Percentiles rank a stretch among this genome's conserved stretches.
Evolutionary conservation across 1,139 yeast species (phyloP).

Genomic region (Entelexis paramagnoliae): DNA sequence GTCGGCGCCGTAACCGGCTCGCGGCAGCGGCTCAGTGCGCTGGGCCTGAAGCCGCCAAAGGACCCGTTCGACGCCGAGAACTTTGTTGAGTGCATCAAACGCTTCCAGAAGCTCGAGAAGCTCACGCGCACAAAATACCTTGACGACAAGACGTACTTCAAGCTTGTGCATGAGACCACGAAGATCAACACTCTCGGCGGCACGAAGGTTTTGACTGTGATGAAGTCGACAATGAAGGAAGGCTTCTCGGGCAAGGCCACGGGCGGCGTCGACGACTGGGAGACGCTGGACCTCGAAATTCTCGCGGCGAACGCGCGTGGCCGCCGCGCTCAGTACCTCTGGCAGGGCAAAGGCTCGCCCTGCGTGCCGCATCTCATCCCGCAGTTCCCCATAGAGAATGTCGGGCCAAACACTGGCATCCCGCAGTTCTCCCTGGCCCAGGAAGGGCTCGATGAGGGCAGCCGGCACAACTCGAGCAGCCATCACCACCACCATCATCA

Average conservation of each 20-base stretch:
- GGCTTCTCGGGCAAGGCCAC: slow-evolving; percentile 36
- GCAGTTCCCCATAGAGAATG: not conserved
- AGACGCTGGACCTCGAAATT: slow-evolving; percentile 43
- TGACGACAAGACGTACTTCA: slow-evolving; percentile 53
- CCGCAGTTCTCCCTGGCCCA: slow-evolving; percentile 15
- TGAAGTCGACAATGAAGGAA: slow-evolving; percentile 68
- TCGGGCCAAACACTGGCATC: slow-evolving; percentile 4
- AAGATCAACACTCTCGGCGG: slow-evolving; percentile 38
- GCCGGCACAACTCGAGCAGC: not conserved
- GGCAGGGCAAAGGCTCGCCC: slow-evolving; percentile 39
- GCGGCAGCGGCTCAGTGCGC: slow-evolving; percentile 54
- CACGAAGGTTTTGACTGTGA: slow-evolving; percentile 19
- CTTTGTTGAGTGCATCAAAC: slow-evolving; percentile 47
- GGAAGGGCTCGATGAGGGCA: not conserved
- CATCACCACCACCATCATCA: slow-evolving; percentile 4
- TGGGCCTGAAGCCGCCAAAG: slow-evolving; percentile 61
- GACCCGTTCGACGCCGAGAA: slow-evolving; percentile 76
- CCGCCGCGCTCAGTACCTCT: slow-evolving; percentile 39
- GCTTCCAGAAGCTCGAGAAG: slow-evolving; percentile 60
- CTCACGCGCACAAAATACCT: slow-evolving; percentile 48
- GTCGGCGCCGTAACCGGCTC: slow-evolving; percentile 61
- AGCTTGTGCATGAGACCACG: slow-evolving; percentile 50
- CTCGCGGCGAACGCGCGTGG: slow-evolving; percentile 39
- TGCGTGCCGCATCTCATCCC: slow-evolving; percentile 18
- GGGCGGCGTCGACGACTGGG: slow-evolving; percentile 40